phyloP scores from a whole-genome alignment of 306 rosid genomes.

The Casuarina equisetifolia region DNA sequence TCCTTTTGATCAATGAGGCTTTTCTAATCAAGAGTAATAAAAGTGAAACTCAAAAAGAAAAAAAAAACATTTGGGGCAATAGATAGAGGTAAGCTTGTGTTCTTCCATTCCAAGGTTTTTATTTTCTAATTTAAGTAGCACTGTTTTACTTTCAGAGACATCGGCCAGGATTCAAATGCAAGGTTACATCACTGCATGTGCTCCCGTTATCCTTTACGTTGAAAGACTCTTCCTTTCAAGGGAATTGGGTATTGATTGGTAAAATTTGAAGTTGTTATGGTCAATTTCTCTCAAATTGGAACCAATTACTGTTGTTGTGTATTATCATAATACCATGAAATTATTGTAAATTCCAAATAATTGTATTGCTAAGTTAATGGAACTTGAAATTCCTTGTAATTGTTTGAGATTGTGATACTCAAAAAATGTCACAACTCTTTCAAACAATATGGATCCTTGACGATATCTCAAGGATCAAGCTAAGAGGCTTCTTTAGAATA shows the following conservation, averaged over 20 bases:
- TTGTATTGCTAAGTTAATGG: background rate
- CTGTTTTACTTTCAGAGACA: conserved; percentile 48
- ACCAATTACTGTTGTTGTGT: background rate
- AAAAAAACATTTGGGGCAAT: background rate
- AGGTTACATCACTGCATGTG: conserved; percentile 57
- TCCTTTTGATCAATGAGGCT: background rate
- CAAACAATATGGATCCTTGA: too few species aligned
- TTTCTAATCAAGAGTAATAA: background rate
- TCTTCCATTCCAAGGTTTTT: conserved; percentile 14
- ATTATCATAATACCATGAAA: background rate
- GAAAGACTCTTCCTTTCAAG: conserved; percentile 76
- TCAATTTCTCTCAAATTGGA: background rate
- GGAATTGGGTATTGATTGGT: conserved; percentile 89
- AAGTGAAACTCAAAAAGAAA: background rate
- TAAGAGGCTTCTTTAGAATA: too few species aligned
- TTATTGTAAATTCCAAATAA: background rate
- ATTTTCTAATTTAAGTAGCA: background rate
- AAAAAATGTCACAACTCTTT: too few species aligned
- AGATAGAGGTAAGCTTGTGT: background rate
- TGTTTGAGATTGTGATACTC: too few species aligned
- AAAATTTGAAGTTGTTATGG: conserved; percentile 27
- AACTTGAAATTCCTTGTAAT: background rate
- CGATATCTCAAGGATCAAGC: too few species aligned
- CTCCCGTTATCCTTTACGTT: conserved; percentile 59
- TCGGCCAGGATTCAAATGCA: conserved; percentile 80